Evolutionary conservation across 2,329 filamentous ascomycete species (phyloP).

Genomic region (Neurospora sp.): DNA sequence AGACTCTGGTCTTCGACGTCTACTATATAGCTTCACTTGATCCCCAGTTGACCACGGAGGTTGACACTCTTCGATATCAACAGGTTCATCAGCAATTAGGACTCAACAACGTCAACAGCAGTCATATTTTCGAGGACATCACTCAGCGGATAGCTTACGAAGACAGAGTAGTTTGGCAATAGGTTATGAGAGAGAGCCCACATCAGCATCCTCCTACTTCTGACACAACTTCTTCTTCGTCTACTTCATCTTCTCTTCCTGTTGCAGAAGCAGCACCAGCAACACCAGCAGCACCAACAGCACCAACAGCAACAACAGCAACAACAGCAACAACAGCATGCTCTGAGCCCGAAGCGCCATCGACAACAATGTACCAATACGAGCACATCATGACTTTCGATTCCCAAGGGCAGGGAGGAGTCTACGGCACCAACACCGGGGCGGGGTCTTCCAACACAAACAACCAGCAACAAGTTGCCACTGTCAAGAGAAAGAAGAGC

Average conservation of each 20-base stretch:
- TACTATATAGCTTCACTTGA: background rate
- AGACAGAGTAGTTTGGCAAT: background rate
- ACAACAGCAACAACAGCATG: background rate
- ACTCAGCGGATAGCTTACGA: background rate
- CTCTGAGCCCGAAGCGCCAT: background rate
- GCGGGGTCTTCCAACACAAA: constrained; percentile 2
- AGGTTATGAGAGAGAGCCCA: background rate
- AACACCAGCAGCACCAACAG: background rate
- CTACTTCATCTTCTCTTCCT: background rate
- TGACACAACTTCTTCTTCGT: background rate
- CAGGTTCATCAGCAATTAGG: background rate
- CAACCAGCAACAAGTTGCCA: constrained; percentile 12
- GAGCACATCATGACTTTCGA: constrained; percentile 20
- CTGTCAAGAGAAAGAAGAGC: constrained; percentile 24
- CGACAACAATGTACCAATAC: constrained; percentile 16
- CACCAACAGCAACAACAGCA: background rate
- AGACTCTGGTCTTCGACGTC: background rate
- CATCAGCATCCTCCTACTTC: background rate
- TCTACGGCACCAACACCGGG: constrained; percentile 4
- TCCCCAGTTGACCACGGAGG: background rate
- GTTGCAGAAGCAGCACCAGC: background rate
- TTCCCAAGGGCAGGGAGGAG: constrained; percentile 7
- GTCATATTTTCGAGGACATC: background rate
- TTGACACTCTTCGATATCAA: background rate
- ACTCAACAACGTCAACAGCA: background rate